Evolutionary conservation across 345 rosid species (phyloP), one percentile per base, ranked within the genome.

Genomic region (Eutrema heterophyllum): DNA sequence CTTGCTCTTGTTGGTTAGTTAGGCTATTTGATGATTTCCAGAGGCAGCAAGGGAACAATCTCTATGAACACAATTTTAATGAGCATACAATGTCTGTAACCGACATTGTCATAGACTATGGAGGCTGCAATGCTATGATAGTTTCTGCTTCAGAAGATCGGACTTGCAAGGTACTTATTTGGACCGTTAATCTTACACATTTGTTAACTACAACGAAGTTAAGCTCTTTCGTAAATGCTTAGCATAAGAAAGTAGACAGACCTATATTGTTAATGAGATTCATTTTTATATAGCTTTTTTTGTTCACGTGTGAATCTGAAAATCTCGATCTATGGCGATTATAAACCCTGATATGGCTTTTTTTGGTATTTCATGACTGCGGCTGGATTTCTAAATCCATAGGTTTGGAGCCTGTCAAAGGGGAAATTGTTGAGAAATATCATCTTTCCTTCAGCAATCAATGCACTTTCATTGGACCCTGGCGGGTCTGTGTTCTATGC

Each of bases 321-420:
- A 30, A 29, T 27, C n/a, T 38, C 5, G 1, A 35, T 48, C 56
- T 24, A 36, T 71, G 13, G 39, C 45, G 1, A 35, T 45, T 45
- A 46, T 58, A 27, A 48, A 21, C 27, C 32, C 50, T 67, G 51
- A 60, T 43, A 32, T 62, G 33, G 26, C 49, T 59, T 44, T 75
- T 4, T 57, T 27, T 53, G 21, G 21, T 21, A 2, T 21, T n/a
- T 40, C 14, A 21, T 53, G 70, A 29, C 52, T 13, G 15, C 49
- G 49, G 56, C 15, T 75, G 48, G 32, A 30, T 64, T n/a, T 49
- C 2, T 41, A 24, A 59, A 67, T 29, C 2, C 32, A 55, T 58
- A 94, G 95, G 93, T 86, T 7, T 89, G 96, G 97, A 87, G 99
- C 82, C 57, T 92, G 82, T 86, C 93, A 5, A 83, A 67, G 63